Evolutionary conservation across 75 land plant species (phyloP).

Genomic region (Adiantum capillusveneris): DNA sequence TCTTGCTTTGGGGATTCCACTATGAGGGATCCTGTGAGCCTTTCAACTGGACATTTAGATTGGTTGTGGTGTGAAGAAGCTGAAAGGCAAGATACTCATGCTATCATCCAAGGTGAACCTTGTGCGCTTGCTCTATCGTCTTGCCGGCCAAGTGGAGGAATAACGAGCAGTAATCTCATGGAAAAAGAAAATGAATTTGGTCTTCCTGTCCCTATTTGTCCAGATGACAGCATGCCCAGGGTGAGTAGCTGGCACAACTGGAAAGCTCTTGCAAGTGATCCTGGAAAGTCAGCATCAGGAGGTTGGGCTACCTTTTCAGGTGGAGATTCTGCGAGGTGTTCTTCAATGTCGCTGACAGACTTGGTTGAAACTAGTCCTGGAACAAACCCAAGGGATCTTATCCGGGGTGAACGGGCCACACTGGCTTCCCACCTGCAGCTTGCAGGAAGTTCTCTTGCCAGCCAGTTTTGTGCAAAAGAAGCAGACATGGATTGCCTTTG

Average conservation of each 20-base stretch:
- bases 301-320: not conserved
- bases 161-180: too few relatives aligned
- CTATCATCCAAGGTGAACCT: too few relatives aligned
- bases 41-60: too few relatives aligned
- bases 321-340: constrained; percentile 5
- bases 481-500: not conserved
- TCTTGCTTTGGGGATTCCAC: too few relatives aligned
- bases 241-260: not conserved
- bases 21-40: too few relatives aligned
- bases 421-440: not conserved
- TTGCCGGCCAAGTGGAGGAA: too few relatives aligned
- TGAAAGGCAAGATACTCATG: too few relatives aligned
- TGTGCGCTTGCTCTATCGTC: too few relatives aligned
- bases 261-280: not conserved
- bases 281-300: not conserved
- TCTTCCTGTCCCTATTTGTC: too few relatives aligned
- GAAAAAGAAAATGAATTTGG: too few relatives aligned
- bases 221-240: not conserved
- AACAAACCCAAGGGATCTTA: not conserved
- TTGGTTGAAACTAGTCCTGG: not conserved
- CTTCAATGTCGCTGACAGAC: constrained; percentile 6
- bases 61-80: too few relatives aligned
- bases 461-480: not conserved
- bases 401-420: not conserved
- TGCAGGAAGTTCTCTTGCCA: not conserved